Base-by-base conservation (phyloP, 1,284 basidiomycete species). In the Ustilago lituana region DNA sequence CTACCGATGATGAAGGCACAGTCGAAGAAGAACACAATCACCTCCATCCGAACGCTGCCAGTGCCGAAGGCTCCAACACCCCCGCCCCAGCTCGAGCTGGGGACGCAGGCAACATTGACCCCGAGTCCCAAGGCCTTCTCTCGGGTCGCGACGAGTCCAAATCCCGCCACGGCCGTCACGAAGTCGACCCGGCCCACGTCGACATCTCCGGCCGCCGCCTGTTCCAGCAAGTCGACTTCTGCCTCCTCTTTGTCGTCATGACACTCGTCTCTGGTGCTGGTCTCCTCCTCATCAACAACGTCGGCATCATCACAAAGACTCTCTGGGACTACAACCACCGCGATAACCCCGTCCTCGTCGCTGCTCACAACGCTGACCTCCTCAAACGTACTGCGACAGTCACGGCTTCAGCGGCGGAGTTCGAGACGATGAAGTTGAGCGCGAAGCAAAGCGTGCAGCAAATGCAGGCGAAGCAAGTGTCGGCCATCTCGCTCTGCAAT, bases 231-330 rank as follows among this genome's bases (percentile, higher is more conserved):
- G 37, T 78, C 3, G 90, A 93, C 81, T 94, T 94, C 74, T 89
- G 89, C 86, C 79, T 93, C 5, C 80, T 94, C 17, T 91, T 90
- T 65, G 67, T 78, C 1, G 88, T 92, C 45, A 85, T 92, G 46
- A 87, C 88, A 0, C 84, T 93, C 40, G 91, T 95, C 59, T 89
- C 89, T 61, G 94, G 94, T 12, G 92, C 90, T 1, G 93, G 94
- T 0, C 74, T 97, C 27, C 92, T 94, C 89, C 94, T 91, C 76
- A 96, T 96, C 84, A 95, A 95, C 83, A 97, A 97, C 73, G 92
- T 93, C 20, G 93, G 93, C n/a, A 90, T 90, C 0, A 92, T 96
- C 80, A 89, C 93, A 0, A 89, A 92, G 78, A 91, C 91, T 0
- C 85, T 97, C 12, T 92, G 89, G 62, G 87, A 89, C 12, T 85